phyloP scores from a whole-genome alignment of 768 basidiomycete species.

The Suillus weaverae region DNA sequence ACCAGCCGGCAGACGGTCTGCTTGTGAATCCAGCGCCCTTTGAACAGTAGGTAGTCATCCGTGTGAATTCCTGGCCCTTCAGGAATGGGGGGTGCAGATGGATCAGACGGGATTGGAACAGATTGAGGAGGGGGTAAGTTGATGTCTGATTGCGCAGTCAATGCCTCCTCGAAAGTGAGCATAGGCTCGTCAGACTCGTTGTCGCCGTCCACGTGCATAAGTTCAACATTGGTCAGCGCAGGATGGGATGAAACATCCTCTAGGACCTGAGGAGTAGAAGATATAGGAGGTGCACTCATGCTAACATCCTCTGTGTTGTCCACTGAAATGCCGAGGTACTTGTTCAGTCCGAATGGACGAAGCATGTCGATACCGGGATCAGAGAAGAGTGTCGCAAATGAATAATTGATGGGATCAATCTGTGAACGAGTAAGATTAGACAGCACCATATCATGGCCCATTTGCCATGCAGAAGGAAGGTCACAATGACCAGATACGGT shows the following conservation, averaged over 20 bases:
- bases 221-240: too few relatives aligned
- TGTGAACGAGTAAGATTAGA: too few relatives aligned
- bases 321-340: not conserved
- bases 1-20: not conserved
- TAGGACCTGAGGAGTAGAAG: too few relatives aligned
- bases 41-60: not conserved
- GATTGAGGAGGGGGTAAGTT: too few relatives aligned
- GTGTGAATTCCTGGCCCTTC: not conserved
- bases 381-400: not conserved
- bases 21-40: slow-evolving; percentile 1
- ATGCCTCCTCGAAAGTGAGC: too few relatives aligned
- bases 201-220: too few relatives aligned
- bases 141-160: too few relatives aligned
- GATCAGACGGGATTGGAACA: not conserved
- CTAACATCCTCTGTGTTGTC: not conserved
- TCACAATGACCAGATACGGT: not conserved
- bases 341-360: not conserved
- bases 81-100: not conserved
- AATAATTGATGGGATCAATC: not conserved
- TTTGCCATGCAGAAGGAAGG: not conserved
- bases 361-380: not conserved
- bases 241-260: too few relatives aligned
- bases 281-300: not conserved
- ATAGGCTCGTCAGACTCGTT: too few relatives aligned
- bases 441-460: too few relatives aligned